Percentiles rank a stretch among this genome's conserved stretches.
Conservation (phyloP, 345 rosid genomes). For the Eucalyptus coolabah region DNA sequence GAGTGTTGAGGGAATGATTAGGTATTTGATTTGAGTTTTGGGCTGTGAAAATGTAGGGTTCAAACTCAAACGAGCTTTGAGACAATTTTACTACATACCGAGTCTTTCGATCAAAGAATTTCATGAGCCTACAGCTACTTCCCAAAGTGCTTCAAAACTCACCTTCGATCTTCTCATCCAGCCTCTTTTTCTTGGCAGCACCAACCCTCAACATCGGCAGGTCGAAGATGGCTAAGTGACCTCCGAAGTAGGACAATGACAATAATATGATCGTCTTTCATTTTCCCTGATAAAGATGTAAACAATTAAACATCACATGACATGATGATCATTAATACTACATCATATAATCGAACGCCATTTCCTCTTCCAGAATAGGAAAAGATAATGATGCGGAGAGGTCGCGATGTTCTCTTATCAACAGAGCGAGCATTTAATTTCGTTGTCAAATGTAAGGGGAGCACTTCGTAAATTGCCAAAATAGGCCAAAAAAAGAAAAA, state of each 20-base stretch:
- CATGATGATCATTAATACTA: background rate
- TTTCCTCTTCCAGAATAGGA: background rate
- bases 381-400: background rate
- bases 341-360: background rate
- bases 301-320: background rate
- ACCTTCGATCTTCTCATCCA: background rate
- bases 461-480: background rate
- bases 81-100: rapidly evolving
- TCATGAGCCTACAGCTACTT: background rate
- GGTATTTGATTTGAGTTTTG: background rate
- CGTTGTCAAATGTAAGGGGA: background rate
- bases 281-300: background rate
- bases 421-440: background rate
- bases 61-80: background rate
- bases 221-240: background rate
- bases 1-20: background rate
- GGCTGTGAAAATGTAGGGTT: background rate
- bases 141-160: background rate
- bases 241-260: background rate
- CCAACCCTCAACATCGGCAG: background rate
- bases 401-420: background rate
- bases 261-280: background rate
- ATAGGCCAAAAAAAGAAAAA: background rate
- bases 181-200: background rate
- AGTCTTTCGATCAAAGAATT: background rate